These are phyloP conservation scores for Piper betle DNA, from an alignment of 164 flowering plant species.

Conservation along the genomic window DNA sequence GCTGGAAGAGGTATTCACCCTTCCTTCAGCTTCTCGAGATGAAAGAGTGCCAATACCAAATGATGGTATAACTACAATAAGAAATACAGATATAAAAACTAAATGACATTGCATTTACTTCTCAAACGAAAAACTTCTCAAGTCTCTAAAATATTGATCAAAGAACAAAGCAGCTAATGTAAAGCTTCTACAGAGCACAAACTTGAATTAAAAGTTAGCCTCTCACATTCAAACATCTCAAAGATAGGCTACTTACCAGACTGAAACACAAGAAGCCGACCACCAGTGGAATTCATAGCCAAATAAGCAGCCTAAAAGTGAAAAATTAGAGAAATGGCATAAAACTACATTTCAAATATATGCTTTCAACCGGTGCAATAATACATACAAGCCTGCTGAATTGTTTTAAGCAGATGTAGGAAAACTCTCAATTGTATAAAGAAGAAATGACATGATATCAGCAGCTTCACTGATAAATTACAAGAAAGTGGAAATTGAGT, in stretches of 20 bases:
- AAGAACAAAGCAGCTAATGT: neutral
- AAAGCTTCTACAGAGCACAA: too few species aligned
- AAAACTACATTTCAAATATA: too few species aligned
- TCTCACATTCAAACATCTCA: neutral
- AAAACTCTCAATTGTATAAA: too few species aligned
- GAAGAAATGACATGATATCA: too few species aligned
- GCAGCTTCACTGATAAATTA: too few species aligned
- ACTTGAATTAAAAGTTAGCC: neutral
- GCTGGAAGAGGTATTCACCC: slow-evolving; percentile 63
- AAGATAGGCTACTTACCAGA: slow-evolving; percentile 45
- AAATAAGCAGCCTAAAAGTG: slow-evolving; percentile 71
- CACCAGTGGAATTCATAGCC: slow-evolving; percentile 92
- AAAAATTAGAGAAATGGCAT: neutral
- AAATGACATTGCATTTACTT: neutral
- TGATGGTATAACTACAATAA: slow-evolving; percentile 67
- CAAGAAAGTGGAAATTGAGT: too few species aligned
- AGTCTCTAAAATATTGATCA: neutral
- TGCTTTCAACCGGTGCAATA: too few species aligned
- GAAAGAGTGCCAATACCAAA: slow-evolving; percentile 89
- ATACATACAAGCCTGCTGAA: too few species aligned
- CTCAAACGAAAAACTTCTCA: neutral
- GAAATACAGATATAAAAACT: neutral
- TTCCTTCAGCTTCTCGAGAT: slow-evolving; percentile 93
- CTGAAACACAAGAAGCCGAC: slow-evolving; percentile 89
- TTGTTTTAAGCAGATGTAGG: too few species aligned